Conservation (phyloP, 192 early-diverging fungal species). For the Backusella parvicylindrica region DNA sequence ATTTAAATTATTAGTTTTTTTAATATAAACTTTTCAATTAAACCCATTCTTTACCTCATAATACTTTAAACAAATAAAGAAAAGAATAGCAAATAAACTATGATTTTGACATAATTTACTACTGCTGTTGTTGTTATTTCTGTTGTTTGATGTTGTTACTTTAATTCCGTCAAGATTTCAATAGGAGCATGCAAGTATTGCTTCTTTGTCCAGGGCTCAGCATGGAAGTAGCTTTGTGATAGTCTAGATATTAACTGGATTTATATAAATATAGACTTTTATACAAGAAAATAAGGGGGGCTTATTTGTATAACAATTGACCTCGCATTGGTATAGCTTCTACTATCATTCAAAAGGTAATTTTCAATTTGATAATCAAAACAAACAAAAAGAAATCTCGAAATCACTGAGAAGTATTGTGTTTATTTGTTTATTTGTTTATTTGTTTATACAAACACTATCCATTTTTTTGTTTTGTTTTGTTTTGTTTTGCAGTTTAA, state of each 20-base stretch:
- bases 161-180: not conserved
- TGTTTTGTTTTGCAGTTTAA: too few relatives aligned
- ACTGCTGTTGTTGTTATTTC: not conserved
- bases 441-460: not conserved
- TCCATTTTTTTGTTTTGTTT: not conserved
- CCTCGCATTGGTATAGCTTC: not conserved
- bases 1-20: not conserved
- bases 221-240: conserved; percentile 1
- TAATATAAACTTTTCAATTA: not conserved
- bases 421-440: not conserved
- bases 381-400: not conserved
- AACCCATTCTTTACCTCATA: not conserved
- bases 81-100: not conserved
- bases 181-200: not conserved
- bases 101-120: not conserved
- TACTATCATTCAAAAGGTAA: not conserved
- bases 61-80: not conserved
- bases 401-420: not conserved
- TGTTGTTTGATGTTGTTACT: not conserved
- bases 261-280: not conserved
- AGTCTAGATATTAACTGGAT: not conserved
- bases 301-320: not conserved
- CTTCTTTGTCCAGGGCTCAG: conserved; percentile 1
- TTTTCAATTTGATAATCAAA: not conserved
- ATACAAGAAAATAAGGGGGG: not conserved